Conservation (phyloP, 2,329 filamentous ascomycete genomes). For the Ceratocystis eucalypticola region DNA sequence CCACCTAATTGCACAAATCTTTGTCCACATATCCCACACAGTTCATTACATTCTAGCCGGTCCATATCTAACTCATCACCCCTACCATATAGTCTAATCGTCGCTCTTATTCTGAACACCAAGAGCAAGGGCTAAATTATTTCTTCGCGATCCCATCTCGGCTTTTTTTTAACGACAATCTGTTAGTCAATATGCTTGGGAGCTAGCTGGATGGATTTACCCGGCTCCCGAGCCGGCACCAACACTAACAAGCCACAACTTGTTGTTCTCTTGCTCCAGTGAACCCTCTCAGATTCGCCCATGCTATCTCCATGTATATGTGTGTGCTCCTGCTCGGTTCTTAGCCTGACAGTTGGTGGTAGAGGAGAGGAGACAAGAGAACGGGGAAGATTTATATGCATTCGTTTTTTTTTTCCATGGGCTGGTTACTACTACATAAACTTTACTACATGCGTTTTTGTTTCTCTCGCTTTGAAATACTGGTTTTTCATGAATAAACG, state of each 20-base stretch:
- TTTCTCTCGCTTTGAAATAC: background rate
- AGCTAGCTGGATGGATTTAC: background rate
- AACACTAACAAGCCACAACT: background rate
- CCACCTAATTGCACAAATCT: too few species aligned
- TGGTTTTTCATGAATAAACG: too few species aligned
- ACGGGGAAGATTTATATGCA: constrained; percentile 5
- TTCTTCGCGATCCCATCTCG: background rate
- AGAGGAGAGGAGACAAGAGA: background rate
- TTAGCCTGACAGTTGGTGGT: background rate
- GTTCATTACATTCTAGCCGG: background rate
- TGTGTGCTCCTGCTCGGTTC: background rate
- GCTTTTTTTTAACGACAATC: background rate
- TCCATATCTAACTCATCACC: background rate
- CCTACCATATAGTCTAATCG: constrained; percentile 56
- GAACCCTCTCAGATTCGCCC: too few species aligned
- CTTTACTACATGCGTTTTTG: background rate
- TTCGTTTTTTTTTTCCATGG: constrained; percentile 3
- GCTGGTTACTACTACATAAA: constrained; percentile 13
- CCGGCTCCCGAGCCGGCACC: background rate
- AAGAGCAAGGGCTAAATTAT: constrained; percentile 50
- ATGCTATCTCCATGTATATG: background rate
- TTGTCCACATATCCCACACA: too few species aligned
- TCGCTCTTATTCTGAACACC: constrained; percentile 85
- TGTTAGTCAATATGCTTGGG: background rate
- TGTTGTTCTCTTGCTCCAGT: background rate